Base-by-base conservation (phyloP, 2,329 filamentous ascomycete species). In the Talaromyces marneffei region DNA sequence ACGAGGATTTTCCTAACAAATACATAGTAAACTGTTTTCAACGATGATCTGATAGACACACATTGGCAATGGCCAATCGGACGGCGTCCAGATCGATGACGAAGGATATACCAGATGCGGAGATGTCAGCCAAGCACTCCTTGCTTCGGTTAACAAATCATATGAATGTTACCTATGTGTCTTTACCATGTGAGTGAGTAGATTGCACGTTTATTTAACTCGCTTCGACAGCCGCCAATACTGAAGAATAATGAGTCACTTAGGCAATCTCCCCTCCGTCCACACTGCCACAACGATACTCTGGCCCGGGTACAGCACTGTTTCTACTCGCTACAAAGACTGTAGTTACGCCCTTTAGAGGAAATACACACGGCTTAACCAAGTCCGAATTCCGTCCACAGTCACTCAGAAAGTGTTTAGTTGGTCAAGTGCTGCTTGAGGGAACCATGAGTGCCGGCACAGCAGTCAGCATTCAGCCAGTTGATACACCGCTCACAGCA, bases 401-500 rank as follows among this genome's bases (percentile, higher is more conserved):
- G 27, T 27, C 7, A n/a, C 25, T 25, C 44, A n/a, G 44, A 10
- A 48, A 48, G 44, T 29, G n/a, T 48, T n/a, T 1, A 4, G 23
- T 44, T n/a, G 8, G n/a, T 2, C 37, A 40, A 40, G 37, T 14
- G 23, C 40, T 25, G 8, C 10, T 29, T 37, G 7, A n/a, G n/a
- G 20, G 31, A 58, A 18, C 8, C 39, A 58, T 48, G 56, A 37
- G 55, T 20, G 23, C 48, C 10, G 40, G 25, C 6, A 31, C 56
- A 33, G 37, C 23, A 20, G 48, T 52, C 48, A 58, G 46, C 18
- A 76, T 78, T 54, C 72, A 75, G 58, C 66, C 78, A 1, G 77
- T 83, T 57, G 79, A 81, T 56, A 80, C 79, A 2, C 81, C 81
- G 2, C 73, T 85, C n/a, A 83, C 81, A 2, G 70, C 72, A 27